These are phyloP conservation scores for Raffaelea albimanens DNA, from an alignment of 2,329 filamentous ascomycete genomes.

Conservation along the genomic window DNA sequence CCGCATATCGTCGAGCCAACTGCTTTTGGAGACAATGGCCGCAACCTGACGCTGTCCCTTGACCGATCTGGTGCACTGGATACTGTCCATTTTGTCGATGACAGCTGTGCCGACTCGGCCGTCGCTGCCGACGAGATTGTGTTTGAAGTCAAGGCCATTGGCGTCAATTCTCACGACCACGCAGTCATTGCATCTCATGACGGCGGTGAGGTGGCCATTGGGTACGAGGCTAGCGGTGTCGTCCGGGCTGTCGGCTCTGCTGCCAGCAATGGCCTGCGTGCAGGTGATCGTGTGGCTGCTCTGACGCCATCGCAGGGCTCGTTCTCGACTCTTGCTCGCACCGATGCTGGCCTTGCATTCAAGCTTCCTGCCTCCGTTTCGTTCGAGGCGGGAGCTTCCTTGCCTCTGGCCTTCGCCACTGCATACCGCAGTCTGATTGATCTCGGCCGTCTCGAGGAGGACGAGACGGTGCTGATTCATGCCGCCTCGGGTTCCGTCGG, in stretches of 20 bases:
- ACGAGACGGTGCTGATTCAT: conserved; percentile 30
- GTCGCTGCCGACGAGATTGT: conserved; percentile 28
- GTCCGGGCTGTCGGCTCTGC: conserved; percentile 19
- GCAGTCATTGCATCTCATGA: conserved; percentile 29
- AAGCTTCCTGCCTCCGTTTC: conserved; percentile 27
- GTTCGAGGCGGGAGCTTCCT: conserved; percentile 27
- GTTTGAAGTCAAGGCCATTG: conserved; percentile 31
- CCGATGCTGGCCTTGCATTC: conserved; percentile 13
- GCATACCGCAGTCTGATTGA: conserved; percentile 30
- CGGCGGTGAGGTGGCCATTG: conserved; percentile 20
- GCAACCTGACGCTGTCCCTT: conserved; percentile 27
- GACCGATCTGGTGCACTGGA: conserved; percentile 27
- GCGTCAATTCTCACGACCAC: conserved; percentile 25
- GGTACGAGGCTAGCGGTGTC: conserved; percentile 30
- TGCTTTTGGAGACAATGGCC: conserved; percentile 28
- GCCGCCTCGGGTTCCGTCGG: conserved; percentile 28
- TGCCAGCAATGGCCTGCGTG: conserved; percentile 14
- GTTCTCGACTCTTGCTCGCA: conserved; percentile 24
- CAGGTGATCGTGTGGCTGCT: conserved; percentile 27
- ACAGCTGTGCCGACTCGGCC: conserved; percentile 17
- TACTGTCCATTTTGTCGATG: conserved; percentile 29
- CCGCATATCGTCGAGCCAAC: conserved; percentile 25
- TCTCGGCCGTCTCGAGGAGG: conserved; percentile 25
- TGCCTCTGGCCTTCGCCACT: conserved; percentile 31
- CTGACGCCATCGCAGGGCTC: conserved; percentile 20